These are phyloP conservation scores for Beauveria sp. DNA, from an alignment of 2,329 filamentous ascomycete genomes.

Conservation along the genomic window DNA sequence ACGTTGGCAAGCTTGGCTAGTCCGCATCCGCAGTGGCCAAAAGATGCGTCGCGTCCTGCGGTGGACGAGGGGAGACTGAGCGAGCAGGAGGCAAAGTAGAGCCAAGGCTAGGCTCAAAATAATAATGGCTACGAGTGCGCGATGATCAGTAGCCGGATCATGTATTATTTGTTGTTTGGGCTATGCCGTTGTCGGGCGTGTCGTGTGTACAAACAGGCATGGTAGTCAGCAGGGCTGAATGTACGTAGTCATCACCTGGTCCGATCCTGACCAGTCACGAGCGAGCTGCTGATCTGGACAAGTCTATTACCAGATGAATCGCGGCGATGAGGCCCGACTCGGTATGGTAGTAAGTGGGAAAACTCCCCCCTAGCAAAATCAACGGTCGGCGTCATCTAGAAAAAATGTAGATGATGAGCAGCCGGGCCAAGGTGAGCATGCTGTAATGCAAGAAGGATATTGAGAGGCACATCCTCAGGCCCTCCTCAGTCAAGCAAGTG, in stretches of 20 bases:
- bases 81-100: background rate
- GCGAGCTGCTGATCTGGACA: background rate
- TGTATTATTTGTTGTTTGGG: background rate
- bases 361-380: background rate
- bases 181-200: background rate
- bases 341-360: background rate
- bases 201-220: background rate
- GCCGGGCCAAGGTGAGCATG: background rate
- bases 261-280: background rate
- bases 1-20: background rate
- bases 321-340: background rate
- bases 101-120: background rate
- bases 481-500: background rate
- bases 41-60: background rate
- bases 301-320: background rate
- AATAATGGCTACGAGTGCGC: background rate
- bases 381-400: background rate
- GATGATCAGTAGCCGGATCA: background rate
- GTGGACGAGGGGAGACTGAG: background rate
- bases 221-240: background rate
- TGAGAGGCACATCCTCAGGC: too few relatives aligned
- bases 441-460: background rate
- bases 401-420: background rate
- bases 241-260: background rate
- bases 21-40: background rate